Evolutionary conservation across 2,329 filamentous ascomycete genomes (phyloP), one percentile per base, ranked within the genome.

Genomic region (Penicillium sp.): DNA sequence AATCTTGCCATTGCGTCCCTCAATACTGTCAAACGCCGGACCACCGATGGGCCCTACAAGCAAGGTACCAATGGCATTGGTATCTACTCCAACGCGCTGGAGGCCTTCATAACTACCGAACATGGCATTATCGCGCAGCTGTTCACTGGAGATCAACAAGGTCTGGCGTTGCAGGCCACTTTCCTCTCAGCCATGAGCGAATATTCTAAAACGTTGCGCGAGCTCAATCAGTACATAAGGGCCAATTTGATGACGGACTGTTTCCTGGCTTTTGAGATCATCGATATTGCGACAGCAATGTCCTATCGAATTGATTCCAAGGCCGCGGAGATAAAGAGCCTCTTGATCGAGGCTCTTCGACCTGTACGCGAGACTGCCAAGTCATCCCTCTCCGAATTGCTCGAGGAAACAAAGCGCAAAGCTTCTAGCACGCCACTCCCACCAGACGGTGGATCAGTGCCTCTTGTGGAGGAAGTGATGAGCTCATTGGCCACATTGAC

Each of bases 301-400:
- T 91, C 91, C 2, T 87, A 86, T 52, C 86, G 88, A 36, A 78
- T 99, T 4, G 93, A 96, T 59, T 82, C 84, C 4, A 86, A 88
- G 57, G 96, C 91, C 0, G 91, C 91, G 2, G 91, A 96, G 66
- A 80, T 97, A 54, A 96, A 96, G 70, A 79, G 84, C 29, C 83
- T 90, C 6, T 84, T 99, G 47, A 87, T 90, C 5, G 90, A 95
- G 51, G 90, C 91, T 8, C 78, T 97, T 13, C 91, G 94, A 64
- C 94, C 94, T 0, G 84, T 97, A 10, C 85, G 92, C 18, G 93
- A 97, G 69, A 97, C 93, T 0, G 93, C 90, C 36, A 97, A 97
- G 70, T 81, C 83, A 1, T 96, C 93, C 0, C 79, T 99, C 14
- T 82, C 84, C 9, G 90, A 93, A 65, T 78, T 99, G 19, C 78